Base-by-base conservation (phyloP, 495 filamentous ascomycete genomes). In the Clohesyomyces aquaticus region DNA sequence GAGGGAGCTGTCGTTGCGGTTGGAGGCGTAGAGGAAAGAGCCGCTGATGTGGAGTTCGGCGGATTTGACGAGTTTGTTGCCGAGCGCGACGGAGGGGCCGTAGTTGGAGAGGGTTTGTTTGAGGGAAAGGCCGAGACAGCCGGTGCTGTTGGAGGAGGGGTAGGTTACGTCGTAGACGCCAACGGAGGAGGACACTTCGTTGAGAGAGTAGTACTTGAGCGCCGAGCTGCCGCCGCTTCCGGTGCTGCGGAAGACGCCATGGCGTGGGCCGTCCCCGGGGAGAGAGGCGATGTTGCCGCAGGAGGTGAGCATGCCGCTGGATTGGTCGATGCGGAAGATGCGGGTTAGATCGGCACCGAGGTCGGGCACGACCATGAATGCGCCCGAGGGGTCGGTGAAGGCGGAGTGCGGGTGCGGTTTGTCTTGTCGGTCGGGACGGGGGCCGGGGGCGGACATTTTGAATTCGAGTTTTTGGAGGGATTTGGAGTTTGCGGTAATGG, bases 291-390 rank as follows among this genome's bases (percentile, higher is more conserved):
- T 68, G 1, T 77, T 70, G 4, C 67, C 48, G 46, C 74, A 46
- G 27, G 74, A 66, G 12, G 71, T 76, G 62, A 81, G 67, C 9
- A 50, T 43, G 27, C 68, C 70, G 16, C 72, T 72, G 0, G 22
- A 29, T 0, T 61, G 45, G 55, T 85, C 74, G 60, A 87, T 82
- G 26, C 69, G 66, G 73, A 84, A 90, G 42, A 91, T 74, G 55
- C 84, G 85, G 45, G 91, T 62, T n/a, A 87, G 68, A 68, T 93
- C 89, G 18, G 85, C 79, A 50, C 89, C 89, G 4, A 93, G 77
- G 59, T 93, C 90, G 10, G 89, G 87, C 8, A 85, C 78, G 0
- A 91, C 62, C 18, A 90, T 67, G 75, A 84, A 92, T 22, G 77
- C 69, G 0, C 79, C 83, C 0, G 85, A 87, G 16, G 89, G 89